Percentiles rank a stretch among this genome's conserved stretches.
These are phyloP conservation scores for Grosmannia serpens DNA, from an alignment of 2,329 filamentous ascomycete genomes.

Conservation along the genomic window DNA sequence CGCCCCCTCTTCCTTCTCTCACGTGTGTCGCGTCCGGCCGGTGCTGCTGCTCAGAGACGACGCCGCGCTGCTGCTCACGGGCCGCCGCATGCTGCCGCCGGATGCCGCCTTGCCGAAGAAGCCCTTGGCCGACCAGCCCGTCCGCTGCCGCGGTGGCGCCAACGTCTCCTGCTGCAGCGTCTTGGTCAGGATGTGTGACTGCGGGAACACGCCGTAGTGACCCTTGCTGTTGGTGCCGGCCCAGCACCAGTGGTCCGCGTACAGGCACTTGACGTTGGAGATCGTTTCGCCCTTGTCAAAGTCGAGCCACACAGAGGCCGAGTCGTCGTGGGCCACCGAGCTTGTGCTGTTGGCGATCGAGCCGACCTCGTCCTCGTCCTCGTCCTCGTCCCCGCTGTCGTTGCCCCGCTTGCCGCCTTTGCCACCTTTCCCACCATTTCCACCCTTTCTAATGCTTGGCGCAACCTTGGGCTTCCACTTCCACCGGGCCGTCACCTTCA, in stretches of 20 bases:
- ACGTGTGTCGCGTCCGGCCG: conserved; percentile 4
- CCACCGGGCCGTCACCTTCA: conserved; percentile 40
- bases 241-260: conserved; percentile 25
- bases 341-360: conserved; percentile 16
- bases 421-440: not conserved
- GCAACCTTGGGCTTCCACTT: conserved; percentile 30
- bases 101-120: conserved; percentile 6
- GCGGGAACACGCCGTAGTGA: conserved; percentile 22
- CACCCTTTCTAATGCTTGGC: not conserved
- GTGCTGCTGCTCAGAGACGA: conserved; percentile 11
- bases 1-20: not conserved
- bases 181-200: conserved; percentile 11
- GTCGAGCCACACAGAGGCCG: conserved; percentile 36
- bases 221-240: conserved; percentile 23
- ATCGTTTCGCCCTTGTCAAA: conserved; percentile 58
- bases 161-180: conserved; percentile 10
- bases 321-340: conserved; percentile 14
- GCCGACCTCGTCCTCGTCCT: conserved; percentile 12
- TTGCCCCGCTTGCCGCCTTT: conserved; percentile 5
- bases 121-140: conserved; percentile 8
- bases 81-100: conserved; percentile 1
- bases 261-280: conserved; percentile 43
- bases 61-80: conserved; percentile 8
- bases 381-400: not conserved
- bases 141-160: conserved; percentile 3